phyloP scores from a whole-genome alignment of 257 asterid genomes.

The Plectranthus barbatus region DNA sequence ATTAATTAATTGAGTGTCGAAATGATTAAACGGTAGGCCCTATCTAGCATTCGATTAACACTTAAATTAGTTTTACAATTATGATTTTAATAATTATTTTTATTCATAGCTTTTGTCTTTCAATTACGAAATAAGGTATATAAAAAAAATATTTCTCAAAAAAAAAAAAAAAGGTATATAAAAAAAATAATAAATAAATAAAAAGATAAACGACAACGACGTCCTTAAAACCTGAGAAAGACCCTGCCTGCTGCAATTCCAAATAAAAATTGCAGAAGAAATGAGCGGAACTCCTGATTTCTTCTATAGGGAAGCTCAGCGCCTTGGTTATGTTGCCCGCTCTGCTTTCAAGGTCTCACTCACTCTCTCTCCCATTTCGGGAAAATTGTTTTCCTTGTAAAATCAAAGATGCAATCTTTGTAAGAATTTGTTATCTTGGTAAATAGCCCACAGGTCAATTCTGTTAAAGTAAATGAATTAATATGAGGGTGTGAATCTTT shows the following conservation, averaged over 20 bases:
- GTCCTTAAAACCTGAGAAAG: slow-evolving; percentile 7
- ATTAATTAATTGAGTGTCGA: too few species aligned
- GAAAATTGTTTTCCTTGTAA: neutral
- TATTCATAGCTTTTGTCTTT: too few species aligned
- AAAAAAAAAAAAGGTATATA: too few species aligned
- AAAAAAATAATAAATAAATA: too few species aligned
- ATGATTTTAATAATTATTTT: too few species aligned
- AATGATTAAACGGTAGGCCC: too few species aligned
- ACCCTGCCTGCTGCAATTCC: neutral
- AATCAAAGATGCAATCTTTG: too few species aligned
- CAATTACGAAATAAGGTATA: too few species aligned
- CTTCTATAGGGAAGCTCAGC: slow-evolving; percentile 87
- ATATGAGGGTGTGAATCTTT: neutral
- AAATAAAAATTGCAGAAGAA: slow-evolving; percentile 1
- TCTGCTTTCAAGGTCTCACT: slow-evolving; percentile 86
- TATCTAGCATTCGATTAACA: too few species aligned
- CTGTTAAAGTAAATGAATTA: neutral
- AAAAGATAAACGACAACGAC: neutral
- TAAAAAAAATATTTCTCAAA: too few species aligned
- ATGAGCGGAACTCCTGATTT: slow-evolving; percentile 76
- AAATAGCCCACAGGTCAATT: neutral
- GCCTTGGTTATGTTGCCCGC: slow-evolving; percentile 92
- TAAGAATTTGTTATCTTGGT: too few species aligned
- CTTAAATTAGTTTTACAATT: too few species aligned
- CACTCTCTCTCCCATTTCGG: neutral